phyloP scores from a whole-genome alignment of 108 stramenopile genomes.

The Stephanodiscus triporus region DNA sequence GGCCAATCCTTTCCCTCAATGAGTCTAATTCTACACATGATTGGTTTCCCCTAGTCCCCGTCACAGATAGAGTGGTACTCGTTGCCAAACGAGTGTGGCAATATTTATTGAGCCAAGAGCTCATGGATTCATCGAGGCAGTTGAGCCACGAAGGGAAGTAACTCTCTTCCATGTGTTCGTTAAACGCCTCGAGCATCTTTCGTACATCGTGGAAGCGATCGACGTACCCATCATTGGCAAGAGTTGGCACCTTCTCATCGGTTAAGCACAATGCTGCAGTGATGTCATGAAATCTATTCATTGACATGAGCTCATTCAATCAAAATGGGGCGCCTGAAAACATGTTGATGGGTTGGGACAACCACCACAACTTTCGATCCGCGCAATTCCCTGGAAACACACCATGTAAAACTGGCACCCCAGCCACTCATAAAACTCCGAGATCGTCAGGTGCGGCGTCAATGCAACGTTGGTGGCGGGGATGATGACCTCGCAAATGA shows the following conservation, averaged over 20 bases:
- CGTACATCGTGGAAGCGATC: conserved; percentile 18
- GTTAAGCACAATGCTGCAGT: background rate
- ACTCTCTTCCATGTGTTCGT: conserved; percentile 16
- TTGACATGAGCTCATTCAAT: background rate
- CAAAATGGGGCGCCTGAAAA: background rate
- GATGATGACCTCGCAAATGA: too few species aligned
- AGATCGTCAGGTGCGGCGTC: background rate
- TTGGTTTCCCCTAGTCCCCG: too few species aligned
- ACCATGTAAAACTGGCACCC: background rate
- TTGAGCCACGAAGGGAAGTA: too few species aligned
- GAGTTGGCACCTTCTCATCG: background rate
- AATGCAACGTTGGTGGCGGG: too few species aligned
- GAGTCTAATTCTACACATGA: too few species aligned
- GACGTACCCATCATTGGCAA: background rate
- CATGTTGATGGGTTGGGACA: background rate
- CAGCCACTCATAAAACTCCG: conserved; percentile 3
- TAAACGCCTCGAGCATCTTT: background rate
- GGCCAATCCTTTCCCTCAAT: too few species aligned
- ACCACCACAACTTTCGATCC: background rate
- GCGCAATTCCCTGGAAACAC: background rate
- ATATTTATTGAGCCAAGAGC: too few species aligned
- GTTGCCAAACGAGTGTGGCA: too few species aligned
- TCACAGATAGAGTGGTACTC: too few species aligned
- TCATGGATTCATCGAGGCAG: too few species aligned
- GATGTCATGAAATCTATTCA: background rate